These are phyloP conservation scores for Bothia castanella DNA, from an alignment of 1,284 basidiomycete species.

Conservation along the genomic window DNA sequence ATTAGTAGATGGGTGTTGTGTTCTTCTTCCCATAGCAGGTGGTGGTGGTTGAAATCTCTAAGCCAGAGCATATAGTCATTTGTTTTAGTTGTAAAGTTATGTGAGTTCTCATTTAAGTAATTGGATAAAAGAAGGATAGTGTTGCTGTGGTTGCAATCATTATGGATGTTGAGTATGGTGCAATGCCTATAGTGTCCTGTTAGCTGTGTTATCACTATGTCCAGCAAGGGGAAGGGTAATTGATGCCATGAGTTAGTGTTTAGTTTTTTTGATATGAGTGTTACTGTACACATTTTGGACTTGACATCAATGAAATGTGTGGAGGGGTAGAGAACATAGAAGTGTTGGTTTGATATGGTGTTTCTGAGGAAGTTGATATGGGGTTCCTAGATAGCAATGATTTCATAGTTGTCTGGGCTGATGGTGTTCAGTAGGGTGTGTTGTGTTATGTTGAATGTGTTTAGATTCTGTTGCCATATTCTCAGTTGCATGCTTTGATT, in stretches of 20 bases:
- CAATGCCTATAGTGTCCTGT: neutral
- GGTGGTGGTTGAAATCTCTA: constrained; percentile 30
- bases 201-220: no score
- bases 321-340: neutral
- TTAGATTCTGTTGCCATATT: constrained; percentile 2
- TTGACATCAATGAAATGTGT: no score
- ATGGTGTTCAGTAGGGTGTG: neutral
- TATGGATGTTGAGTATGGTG: constrained; percentile 3
- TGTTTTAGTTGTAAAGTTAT: neutral
- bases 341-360: neutral
- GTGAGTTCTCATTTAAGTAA: neutral
- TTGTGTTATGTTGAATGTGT: neutral
- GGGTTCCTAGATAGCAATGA: neutral
- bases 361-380: neutral
- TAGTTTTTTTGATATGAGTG: no score
- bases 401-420: neutral
- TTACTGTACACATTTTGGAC: no score
- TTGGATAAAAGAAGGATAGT: neutral
- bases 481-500: no score
- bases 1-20: constrained; percentile 26
- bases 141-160: neutral
- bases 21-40: constrained; percentile 43
- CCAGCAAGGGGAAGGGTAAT: no score
- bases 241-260: neutral
- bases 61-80: constrained; percentile 26